Percentiles rank a stretch among this genome's conserved stretches.
phyloP scores from a whole-genome alignment of 257 asterid species.

The Leonotis leonurus region DNA sequence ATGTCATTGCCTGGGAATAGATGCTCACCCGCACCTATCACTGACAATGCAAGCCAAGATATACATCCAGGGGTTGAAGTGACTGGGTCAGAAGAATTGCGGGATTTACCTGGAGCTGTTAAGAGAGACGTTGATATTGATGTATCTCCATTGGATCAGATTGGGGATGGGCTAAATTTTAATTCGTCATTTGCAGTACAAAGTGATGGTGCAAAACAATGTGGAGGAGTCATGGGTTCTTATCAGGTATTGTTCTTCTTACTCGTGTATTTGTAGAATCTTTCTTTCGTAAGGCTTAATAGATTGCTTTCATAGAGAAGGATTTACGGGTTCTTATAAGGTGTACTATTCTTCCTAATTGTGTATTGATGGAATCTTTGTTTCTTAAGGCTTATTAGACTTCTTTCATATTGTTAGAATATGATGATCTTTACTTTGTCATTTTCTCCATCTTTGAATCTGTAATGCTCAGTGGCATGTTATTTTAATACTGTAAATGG shows the following conservation, averaged over 20 bases:
- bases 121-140: constrained; percentile 29
- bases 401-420: too few species aligned
- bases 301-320: not conserved
- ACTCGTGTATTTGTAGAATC: not conserved
- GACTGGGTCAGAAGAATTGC: constrained; percentile 37
- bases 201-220: constrained; percentile 18
- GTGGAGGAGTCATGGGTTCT: constrained; percentile 21
- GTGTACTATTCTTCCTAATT: too few species aligned
- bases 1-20: constrained; percentile 48
- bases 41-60: constrained; percentile 26
- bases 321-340: too few species aligned
- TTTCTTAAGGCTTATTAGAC: too few species aligned
- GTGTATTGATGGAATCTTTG: too few species aligned
- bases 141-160: constrained; percentile 27
- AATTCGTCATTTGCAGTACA: constrained; percentile 22
- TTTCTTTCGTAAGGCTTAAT: not conserved
- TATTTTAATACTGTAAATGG: too few species aligned
- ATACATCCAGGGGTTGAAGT: constrained; percentile 21
- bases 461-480: too few species aligned
- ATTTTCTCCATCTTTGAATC: not conserved
- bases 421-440: constrained; percentile 2
- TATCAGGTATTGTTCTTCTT: constrained; percentile 31
- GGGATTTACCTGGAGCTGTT: constrained; percentile 19
- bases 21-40: constrained; percentile 40
- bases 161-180: constrained; percentile 24